Evolutionary conservation across 2,329 filamentous ascomycete species (phyloP).

Genomic region (Capronia americana): DNA sequence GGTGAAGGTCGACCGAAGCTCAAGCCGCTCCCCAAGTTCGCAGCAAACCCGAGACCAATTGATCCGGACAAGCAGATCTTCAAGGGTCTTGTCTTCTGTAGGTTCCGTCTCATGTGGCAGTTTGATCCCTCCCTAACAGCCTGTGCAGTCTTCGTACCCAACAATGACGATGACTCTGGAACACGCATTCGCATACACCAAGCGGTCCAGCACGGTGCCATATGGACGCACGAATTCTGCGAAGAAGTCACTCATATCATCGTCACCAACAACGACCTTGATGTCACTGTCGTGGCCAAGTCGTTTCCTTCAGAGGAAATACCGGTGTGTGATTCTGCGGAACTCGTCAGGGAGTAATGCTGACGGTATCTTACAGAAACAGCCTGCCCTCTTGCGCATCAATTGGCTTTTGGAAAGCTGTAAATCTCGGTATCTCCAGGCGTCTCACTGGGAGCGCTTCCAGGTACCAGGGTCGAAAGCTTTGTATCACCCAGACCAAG

Average conservation of each 20-base stretch:
- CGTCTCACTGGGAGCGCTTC: constrained; percentile 66
- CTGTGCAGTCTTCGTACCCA: constrained; percentile 73
- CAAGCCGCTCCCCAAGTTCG: constrained; percentile 16
- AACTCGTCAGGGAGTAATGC: background rate
- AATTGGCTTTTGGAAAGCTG: constrained; percentile 74
- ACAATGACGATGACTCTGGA: constrained; percentile 72
- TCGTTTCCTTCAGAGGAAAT: constrained; percentile 19
- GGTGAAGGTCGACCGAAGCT: constrained; percentile 20
- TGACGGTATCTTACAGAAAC: constrained; percentile 14
- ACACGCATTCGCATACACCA: constrained; percentile 76
- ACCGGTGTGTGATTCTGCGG: constrained; percentile 51
- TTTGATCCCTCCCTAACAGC: constrained; percentile 14
- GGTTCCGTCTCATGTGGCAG: constrained; percentile 33
- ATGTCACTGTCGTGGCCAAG: constrained; percentile 25
- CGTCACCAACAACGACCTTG: constrained; percentile 65
- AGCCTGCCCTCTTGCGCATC: constrained; percentile 61
- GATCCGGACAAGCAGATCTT: constrained; percentile 66
- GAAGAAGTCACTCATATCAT: constrained; percentile 58
- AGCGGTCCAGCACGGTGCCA: constrained; percentile 75
- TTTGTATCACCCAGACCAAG: background rate
- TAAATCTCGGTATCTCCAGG: constrained; percentile 62
- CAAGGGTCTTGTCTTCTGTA: constrained; percentile 65
- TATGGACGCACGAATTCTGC: constrained; percentile 67
- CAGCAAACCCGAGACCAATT: constrained; percentile 44
- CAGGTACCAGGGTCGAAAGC: constrained; percentile 48